Evolutionary conservation across 2,329 filamentous ascomycete genomes (phyloP), one percentile per base, ranked within the genome.

Genomic region (Neofusicoccum sp.): DNA sequence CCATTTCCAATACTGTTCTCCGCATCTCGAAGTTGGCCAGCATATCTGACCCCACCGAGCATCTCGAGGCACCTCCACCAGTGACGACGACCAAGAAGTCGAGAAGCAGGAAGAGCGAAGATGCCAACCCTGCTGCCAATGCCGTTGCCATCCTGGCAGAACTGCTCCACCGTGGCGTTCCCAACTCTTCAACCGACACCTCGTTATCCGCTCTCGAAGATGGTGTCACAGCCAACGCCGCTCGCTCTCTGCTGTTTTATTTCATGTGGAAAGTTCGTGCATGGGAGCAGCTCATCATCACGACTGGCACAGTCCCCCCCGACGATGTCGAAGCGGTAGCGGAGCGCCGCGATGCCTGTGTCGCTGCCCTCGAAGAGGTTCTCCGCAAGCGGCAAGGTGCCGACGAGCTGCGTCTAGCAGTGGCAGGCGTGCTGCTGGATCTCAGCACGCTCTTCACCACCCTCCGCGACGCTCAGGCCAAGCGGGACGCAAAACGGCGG

Each of bases 201-300:
- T 88, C 89, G 12, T 82, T 88, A 28, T 89, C 92, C 64, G 86
- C 86, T 44, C 79, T 90, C 11, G 93, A 98, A 73, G 90, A 95
- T 66, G 87, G 90, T 65, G 80, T 95, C 44, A 87, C 91, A 6
- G 81, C 85, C 1, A 89, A 88, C 67, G 88, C 91, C 31, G 89
- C 96, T 68, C 89, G 89, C 65, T 83, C 87, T 1, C 82, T 89
- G 54, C 82, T 92, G 48, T 91, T 96, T 76, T 98, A 97, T 77
- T 96, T 97, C 71, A 91, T 96, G 86, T 99, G 95, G 95, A 93
- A 95, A 71, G 84, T 89, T 24, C 84, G 86, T 58, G 79, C 82
- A 41, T 70, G 76, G 49, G 69, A 71, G n/a, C 65, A 65, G 4
- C 65, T 70, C 14, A 68, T 79, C 45, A 80, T 69, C 53, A 63